Evolutionary conservation across 2,329 filamentous ascomycete genomes (phyloP).

Genomic region (Penicillium glabrum): DNA sequence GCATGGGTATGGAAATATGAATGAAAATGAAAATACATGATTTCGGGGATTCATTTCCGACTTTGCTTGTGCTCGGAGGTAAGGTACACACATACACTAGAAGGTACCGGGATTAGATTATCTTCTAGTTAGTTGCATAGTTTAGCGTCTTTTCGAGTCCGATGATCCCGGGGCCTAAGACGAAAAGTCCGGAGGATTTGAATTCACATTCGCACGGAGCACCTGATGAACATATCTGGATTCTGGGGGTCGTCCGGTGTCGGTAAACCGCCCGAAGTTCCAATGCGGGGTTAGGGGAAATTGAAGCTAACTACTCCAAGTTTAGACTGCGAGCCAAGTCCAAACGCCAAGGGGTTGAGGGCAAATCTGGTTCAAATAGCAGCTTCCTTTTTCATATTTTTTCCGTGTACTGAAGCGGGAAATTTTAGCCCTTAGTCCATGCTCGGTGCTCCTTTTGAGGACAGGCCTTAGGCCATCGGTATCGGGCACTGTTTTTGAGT

Average conservation of each 20-base stretch:
- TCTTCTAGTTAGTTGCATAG: neutral
- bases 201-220: neutral
- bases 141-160: neutral
- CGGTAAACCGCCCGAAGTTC: slow-evolving; percentile 11
- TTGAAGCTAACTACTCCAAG: neutral
- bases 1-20: neutral
- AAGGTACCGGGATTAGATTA: neutral
- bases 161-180: neutral
- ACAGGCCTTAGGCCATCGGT: neutral
- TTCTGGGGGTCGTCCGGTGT: slow-evolving; percentile 1
- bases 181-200: neutral
- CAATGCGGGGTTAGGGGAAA: slow-evolving; percentile 7
- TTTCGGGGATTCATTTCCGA: no score
- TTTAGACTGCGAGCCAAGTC: neutral
- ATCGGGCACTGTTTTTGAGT: neutral
- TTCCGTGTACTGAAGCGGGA: neutral
- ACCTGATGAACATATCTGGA: neutral
- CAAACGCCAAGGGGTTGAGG: neutral
- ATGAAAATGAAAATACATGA: neutral
- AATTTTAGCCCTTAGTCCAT: neutral
- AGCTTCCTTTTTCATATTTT: neutral
- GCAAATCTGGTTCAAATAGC: neutral
- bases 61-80: no score
- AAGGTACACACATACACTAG: neutral
- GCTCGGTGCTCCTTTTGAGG: neutral